Conservation (phyloP, 495 filamentous ascomycete species). For the Lasiosphaeria ovina region DNA sequence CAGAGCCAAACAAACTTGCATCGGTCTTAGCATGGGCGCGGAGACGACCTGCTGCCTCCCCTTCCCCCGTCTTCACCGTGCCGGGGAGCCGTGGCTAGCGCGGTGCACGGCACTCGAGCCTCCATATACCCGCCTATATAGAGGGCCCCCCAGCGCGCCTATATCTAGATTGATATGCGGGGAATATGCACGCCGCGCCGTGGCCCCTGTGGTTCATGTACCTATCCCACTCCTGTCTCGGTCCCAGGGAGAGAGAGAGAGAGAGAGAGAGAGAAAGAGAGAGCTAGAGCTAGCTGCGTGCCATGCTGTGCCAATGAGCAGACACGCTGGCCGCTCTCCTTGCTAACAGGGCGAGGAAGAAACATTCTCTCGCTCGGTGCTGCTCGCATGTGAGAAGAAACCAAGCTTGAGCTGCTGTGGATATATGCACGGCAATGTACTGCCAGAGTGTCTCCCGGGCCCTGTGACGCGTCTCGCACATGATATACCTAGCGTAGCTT, state of each 20-base stretch:
- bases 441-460: neutral
- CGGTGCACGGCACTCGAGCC: constrained; percentile 2
- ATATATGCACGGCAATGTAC: no score
- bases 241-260: neutral
- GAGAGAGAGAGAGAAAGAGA: neutral
- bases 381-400: no score
- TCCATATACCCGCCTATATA: constrained; percentile 27
- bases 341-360: no score
- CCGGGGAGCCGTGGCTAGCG: neutral
- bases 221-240: neutral
- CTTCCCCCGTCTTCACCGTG: neutral
- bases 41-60: no score
- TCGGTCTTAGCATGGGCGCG: no score
- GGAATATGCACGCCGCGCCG: constrained; percentile 5
- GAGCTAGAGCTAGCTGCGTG: no score
- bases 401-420: no score
- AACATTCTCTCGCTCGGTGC: no score
- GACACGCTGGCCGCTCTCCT: no score
- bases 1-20: no score
- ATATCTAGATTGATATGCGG: constrained; percentile 28
- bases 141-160: constrained; percentile 9
- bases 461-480: constrained; percentile 1
- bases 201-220: neutral
- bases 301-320: no score
- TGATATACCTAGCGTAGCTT: constrained; percentile 16